These are phyloP conservation scores for Ambispora gerdemannii DNA, from an alignment of 192 early-diverging fungal genomes.

Conservation along the genomic window DNA sequence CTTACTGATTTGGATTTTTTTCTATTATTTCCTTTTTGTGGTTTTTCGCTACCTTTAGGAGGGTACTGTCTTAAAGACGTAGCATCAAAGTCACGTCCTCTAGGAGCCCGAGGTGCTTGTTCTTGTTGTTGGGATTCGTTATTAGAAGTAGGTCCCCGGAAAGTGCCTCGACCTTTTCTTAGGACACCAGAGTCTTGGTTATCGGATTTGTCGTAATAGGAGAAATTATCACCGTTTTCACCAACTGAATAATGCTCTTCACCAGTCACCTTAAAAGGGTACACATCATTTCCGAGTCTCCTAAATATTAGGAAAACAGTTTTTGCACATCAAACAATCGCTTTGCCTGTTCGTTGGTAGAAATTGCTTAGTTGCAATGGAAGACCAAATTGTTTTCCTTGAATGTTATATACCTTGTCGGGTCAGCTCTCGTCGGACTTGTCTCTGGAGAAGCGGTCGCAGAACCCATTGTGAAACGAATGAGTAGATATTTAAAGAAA, in stretches of 20 bases:
- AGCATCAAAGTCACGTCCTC: slow-evolving; percentile 44
- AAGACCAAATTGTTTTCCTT: background rate
- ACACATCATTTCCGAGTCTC: slow-evolving; percentile 13
- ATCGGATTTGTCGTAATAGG: slow-evolving; percentile 20
- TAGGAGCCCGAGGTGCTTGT: slow-evolving; percentile 31
- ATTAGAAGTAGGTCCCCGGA: slow-evolving; percentile 9
- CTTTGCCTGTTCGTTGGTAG: background rate
- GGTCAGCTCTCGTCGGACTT: slow-evolving; percentile 28
- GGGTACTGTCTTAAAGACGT: slow-evolving; percentile 38
- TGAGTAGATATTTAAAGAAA: slow-evolving; percentile 32
- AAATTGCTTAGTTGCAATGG: no score
- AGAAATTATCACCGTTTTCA: slow-evolving; percentile 10
- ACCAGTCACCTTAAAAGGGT: slow-evolving; percentile 7
- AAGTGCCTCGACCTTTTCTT: slow-evolving; percentile 28
- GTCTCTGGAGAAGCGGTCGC: slow-evolving; percentile 26
- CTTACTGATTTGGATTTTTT: slow-evolving; percentile 24
- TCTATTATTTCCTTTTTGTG: slow-evolving; percentile 10
- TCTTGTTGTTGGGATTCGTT: slow-evolving; percentile 12
- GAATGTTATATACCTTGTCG: background rate
- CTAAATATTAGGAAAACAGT: background rate
- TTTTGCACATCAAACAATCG: background rate
- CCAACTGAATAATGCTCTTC: slow-evolving; percentile 9
- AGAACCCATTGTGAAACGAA: slow-evolving; percentile 30
- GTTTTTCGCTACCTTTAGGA: slow-evolving; percentile 15
- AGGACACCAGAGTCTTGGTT: slow-evolving; percentile 11